Evolutionary conservation across 1,284 basidiomycete genomes (phyloP).

Genomic region (Austropuccinia psidii): DNA sequence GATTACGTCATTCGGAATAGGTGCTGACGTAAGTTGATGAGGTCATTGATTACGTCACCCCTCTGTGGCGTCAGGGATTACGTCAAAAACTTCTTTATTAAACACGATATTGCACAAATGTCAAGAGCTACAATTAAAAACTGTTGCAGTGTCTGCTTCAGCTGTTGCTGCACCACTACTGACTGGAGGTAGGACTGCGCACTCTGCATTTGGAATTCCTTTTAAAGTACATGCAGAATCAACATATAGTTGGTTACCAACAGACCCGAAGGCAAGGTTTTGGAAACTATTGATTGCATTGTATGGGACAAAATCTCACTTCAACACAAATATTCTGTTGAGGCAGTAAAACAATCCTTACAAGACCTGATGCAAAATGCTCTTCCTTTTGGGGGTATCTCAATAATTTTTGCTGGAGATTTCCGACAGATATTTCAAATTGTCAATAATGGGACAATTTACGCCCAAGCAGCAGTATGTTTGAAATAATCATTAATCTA

Average conservation of each 20-base stretch:
- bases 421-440: constrained; percentile 5
- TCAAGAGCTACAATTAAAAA: too few species aligned
- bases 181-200: constrained; percentile 45
- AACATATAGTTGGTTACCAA: too few species aligned
- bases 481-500: too few species aligned
- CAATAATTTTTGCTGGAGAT: background rate
- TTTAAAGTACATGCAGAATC: too few species aligned
- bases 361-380: background rate
- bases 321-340: background rate
- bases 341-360: background rate
- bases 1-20: too few species aligned
- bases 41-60: too few species aligned
- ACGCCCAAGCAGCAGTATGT: background rate
- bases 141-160: constrained; percentile 47
- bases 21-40: too few species aligned
- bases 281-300: too few species aligned
- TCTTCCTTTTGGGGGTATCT: background rate
- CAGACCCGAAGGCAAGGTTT: too few species aligned
- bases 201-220: background rate
- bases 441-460: background rate
- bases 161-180: constrained; percentile 52
- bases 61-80: too few species aligned
- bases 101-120: too few species aligned
- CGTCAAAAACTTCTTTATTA: too few species aligned
- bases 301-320: constrained; percentile 11